Base-by-base conservation (phyloP, 352 stramenopile species). In the Phytophthora pistaciae region DNA sequence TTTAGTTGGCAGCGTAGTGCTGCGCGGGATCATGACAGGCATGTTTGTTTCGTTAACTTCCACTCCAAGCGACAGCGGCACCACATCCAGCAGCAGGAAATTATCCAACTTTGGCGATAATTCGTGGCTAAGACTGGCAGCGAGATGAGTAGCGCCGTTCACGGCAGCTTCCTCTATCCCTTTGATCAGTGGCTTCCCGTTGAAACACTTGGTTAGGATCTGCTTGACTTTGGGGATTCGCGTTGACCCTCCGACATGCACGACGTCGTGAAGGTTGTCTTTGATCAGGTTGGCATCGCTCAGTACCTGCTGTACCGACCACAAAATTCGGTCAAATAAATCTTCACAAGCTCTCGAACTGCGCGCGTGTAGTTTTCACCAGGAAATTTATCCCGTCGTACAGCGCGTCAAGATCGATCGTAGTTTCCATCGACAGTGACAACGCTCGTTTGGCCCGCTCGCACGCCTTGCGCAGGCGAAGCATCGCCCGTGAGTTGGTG, bases 281-380 rank as follows among this genome's bases (percentile, higher is more conserved):
- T 53, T 53, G 9, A n/a, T 53, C 20, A 53, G 46, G 46, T 53
- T 53, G 46, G 46, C 46, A 53, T 53, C 46, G 20, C 46, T 53
- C 13, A 53, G 46, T 8, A n/a, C 46, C 20, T 53, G 46, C 10
- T 53, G 46, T 16, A 53, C 9, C 8, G 20, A 53, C 46, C 46
- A 53, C 20, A 53, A 10, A 7, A 53, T 27, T 18, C 20, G 25
- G n/a, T 53, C 46, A 7, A 53, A 53, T 27, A 53, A 4, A 29
- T 53, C 20, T 9, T 11, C 46, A 21, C 46, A 53, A 18, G 18
- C n/a, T 53, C 10, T 29, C 20, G 10, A 53, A 53, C 46, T 29
- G n/a, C 10, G 20, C 14, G 10, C 46, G 46, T 18, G 46, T 18
- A 20, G n/a, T 25, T 53, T 11, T 53, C 10, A 27, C 2, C n/a